These are phyloP conservation scores for Amaranthus hypochondriacus DNA, from an alignment of 148 eudicot genomes.

Conservation along the genomic window DNA sequence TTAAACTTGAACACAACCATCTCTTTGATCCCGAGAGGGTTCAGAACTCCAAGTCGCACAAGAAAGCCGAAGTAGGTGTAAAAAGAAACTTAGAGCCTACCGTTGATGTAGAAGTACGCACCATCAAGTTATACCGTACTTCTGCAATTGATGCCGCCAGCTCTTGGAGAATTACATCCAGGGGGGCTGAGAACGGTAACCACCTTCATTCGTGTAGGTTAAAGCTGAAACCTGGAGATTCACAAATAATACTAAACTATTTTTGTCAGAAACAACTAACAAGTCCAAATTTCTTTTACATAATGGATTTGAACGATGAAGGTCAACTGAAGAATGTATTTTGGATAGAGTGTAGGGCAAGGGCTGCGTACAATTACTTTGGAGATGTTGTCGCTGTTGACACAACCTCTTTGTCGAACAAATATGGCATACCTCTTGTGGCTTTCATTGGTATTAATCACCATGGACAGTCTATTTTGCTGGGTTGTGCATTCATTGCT, in stretches of 20 bases:
- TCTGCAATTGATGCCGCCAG: slow-evolving; percentile 38
- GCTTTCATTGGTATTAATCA: slow-evolving; percentile 74
- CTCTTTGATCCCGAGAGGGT: slow-evolving; percentile 69
- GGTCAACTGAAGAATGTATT: slow-evolving; percentile 67
- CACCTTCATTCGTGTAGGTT: slow-evolving; percentile 35
- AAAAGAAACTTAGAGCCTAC: slow-evolving; percentile 54
- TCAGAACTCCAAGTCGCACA: slow-evolving; percentile 68
- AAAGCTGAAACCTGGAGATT: slow-evolving; percentile 49
- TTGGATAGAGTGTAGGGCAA: slow-evolving; percentile 76
- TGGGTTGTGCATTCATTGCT: slow-evolving; percentile 72
- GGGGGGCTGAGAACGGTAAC: slow-evolving; percentile 31
- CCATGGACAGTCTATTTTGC: slow-evolving; percentile 55
- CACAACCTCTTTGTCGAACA: slow-evolving; percentile 53
- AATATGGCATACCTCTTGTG: slow-evolving; percentile 49
- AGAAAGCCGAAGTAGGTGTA: slow-evolving; percentile 50
- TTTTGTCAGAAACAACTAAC: slow-evolving; percentile 53
- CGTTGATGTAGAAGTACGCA: slow-evolving; percentile 61
- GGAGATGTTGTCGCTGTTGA: slow-evolving; percentile 70
- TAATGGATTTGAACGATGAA: slow-evolving; percentile 73
- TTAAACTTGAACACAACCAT: slow-evolving; percentile 83
- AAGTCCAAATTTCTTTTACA: slow-evolving; percentile 65
- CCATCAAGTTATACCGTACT: slow-evolving; percentile 68
- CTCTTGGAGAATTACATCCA: slow-evolving; percentile 34
- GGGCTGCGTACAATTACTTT: slow-evolving; percentile 67
- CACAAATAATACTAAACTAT: slow-evolving; percentile 40